These are phyloP conservation scores for Peronospora belbahrii DNA, from an alignment of 352 stramenopile species.

Conservation along the genomic window DNA sequence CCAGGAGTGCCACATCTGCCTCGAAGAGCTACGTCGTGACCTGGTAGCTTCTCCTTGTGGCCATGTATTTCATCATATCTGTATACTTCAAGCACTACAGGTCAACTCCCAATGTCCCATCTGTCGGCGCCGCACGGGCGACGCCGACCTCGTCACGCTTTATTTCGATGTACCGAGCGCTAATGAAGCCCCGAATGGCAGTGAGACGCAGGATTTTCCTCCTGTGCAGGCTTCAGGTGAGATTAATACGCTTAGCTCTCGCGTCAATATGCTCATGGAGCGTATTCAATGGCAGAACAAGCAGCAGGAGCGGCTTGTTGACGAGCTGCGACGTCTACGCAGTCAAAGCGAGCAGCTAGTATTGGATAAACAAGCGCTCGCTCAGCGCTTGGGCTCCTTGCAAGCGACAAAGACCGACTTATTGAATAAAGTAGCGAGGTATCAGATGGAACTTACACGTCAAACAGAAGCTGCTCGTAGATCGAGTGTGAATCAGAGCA, in stretches of 20 bases:
- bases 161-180: constrained; percentile 50
- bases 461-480: constrained; percentile 44
- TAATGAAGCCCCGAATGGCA: not conserved
- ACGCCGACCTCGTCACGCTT: constrained; percentile 47
- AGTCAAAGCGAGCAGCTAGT: constrained; percentile 58
- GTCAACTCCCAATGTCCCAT: constrained; percentile 69
- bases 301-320: constrained; percentile 50
- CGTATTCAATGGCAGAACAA: constrained; percentile 74
- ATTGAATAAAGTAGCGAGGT: constrained; percentile 63
- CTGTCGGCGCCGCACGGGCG: constrained; percentile 39
- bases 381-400: constrained; percentile 40
- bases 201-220: not conserved
- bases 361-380: constrained; percentile 50
- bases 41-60: constrained; percentile 55
- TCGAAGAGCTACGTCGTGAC: constrained; percentile 62
- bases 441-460: constrained; percentile 63
- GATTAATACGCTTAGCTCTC: constrained; percentile 35
- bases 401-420: constrained; percentile 49
- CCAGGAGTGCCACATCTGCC: constrained; percentile 79
- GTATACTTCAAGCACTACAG: constrained; percentile 66
- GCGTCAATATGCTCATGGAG: constrained; percentile 56
- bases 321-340: constrained; percentile 50
- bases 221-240: constrained; percentile 13
- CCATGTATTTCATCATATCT: constrained; percentile 66
- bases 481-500: constrained; percentile 60